Percentiles rank a stretch among this genome's conserved stretches.
phyloP scores from a whole-genome alignment of 2,329 filamentous ascomycete genomes.

The Monosporascus sp. region DNA sequence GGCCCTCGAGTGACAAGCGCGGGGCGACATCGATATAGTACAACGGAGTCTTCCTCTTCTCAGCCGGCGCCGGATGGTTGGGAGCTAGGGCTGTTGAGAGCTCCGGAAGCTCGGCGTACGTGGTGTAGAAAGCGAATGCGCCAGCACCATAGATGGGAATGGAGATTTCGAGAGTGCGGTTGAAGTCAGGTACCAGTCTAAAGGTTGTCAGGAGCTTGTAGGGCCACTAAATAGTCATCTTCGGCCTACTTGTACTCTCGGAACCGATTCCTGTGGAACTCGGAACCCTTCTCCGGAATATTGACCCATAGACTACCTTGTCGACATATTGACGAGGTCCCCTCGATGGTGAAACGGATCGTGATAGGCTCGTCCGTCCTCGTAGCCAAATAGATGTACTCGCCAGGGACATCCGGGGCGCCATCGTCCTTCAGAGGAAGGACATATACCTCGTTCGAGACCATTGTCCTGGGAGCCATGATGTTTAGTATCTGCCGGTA shows the following conservation, averaged over 20 bases:
- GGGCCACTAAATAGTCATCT: background rate
- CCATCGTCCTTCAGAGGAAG: slow-evolving; percentile 90
- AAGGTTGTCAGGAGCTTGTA: slow-evolving; percentile 7
- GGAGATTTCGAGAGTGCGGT: slow-evolving; percentile 83
- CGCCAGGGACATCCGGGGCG: slow-evolving; percentile 79
- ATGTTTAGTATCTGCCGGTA: background rate
- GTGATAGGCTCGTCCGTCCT: slow-evolving; percentile 67
- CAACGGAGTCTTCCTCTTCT: slow-evolving; percentile 63
- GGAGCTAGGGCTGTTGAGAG: slow-evolving; percentile 55
- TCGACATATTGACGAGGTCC: slow-evolving; percentile 91
- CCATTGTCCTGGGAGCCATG: slow-evolving; percentile 58
- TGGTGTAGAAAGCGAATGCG: slow-evolving; percentile 91
- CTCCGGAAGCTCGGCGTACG: slow-evolving; percentile 80
- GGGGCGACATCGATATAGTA: slow-evolving; percentile 96
- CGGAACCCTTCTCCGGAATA: slow-evolving; percentile 69
- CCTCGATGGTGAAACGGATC: slow-evolving; percentile 86
- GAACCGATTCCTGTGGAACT: slow-evolving; percentile 76
- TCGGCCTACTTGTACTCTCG: slow-evolving; percentile 77
- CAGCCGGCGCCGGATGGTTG: slow-evolving; percentile 39
- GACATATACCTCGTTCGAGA: slow-evolving; percentile 72
- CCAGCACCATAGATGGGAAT: slow-evolving; percentile 78
- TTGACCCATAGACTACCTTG: slow-evolving; percentile 97
- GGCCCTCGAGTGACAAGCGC: slow-evolving; percentile 65
- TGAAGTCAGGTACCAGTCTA: slow-evolving; percentile 88
- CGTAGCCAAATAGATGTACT: slow-evolving; percentile 88